Base-by-base conservation (phyloP, 2,329 filamentous ascomycete species). In the Fonsecaea pugnacius region DNA sequence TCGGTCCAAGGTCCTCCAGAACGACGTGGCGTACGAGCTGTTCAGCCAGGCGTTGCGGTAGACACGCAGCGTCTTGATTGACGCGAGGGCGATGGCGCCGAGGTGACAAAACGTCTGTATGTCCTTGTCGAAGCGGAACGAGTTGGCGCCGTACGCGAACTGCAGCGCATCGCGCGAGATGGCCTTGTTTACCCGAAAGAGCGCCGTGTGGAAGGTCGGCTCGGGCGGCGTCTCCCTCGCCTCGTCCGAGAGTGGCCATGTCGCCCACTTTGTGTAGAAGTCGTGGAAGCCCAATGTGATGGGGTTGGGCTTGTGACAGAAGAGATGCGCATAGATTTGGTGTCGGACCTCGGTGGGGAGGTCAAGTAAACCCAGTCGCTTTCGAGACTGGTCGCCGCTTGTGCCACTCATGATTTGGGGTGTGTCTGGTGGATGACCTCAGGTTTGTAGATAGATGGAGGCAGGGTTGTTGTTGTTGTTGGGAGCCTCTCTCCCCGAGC, bases 171-270 rank as follows among this genome's bases (percentile, higher is more conserved):
- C 67, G 62, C 57, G 38, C n/a, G 62, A 64, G 18, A 69, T 57
- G 51, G 60, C 56, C 50, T 63, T 67, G 67, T 65, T 65, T 30
- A 67, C 61, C 2, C 67, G 54, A 56, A 69, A 69, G 9, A 69
- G 18, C 33, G 35, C 36, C 2, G 67, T 67, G 46, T 65, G 27
- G 51, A 68, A 68, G 5, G 51, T 65, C 38, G 67, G 64, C 43
- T 63, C 46, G 18, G 43, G 55, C 18, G 43, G 30, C 38, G n/a
- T 16, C 10, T 21, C 36, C 12, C 9, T 35, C 30, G 24, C 32
- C 18, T 61, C 58, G 12, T 57, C 43, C 43, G 21, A 32, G 27
- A 24, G 54, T 32, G 57, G 27, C 32, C 32, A 60, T 14, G 43
- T 48, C 9, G 46, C 52, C 46, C 53, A 46, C 46, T 38, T 46